Evolutionary conservation across 768 basidiomycete species (phyloP).

Genomic region (Collybia mongolica): DNA sequence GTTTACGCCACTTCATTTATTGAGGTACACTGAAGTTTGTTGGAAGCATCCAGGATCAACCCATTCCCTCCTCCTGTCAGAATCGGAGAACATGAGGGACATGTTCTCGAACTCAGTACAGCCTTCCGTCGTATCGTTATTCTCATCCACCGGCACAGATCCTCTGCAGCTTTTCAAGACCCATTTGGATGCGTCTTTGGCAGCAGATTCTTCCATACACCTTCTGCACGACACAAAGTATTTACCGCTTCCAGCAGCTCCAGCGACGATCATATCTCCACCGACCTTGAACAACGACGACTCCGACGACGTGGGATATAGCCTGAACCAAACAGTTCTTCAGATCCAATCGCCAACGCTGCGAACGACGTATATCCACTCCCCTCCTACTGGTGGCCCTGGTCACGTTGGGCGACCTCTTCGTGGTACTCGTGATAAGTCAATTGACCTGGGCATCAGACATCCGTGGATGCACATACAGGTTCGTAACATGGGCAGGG

Average conservation of each 20-base stretch:
- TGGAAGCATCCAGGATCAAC: too few species aligned
- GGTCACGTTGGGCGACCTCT: neutral
- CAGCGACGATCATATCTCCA: slow-evolving; percentile 44
- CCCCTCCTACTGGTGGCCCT: slow-evolving; percentile 38
- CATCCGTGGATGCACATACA: slow-evolving; percentile 79
- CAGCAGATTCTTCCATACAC: slow-evolving; percentile 63
- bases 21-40: too few species aligned
- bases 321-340: slow-evolving; percentile 65
- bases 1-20: too few species aligned
- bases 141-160: slow-evolving; percentile 69
- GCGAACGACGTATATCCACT: slow-evolving; percentile 64
- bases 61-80: neutral
- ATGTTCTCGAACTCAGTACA: slow-evolving; percentile 65
- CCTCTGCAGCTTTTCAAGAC: slow-evolving; percentile 57
- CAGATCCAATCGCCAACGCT: slow-evolving; percentile 80
- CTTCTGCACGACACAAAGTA: slow-evolving; percentile 60
- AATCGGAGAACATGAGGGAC: neutral
- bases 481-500: slow-evolving; percentile 62
- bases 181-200: slow-evolving; percentile 46
- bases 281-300: slow-evolving; percentile 28
- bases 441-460: slow-evolving; percentile 51
- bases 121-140: slow-evolving; percentile 64
- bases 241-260: slow-evolving; percentile 45
- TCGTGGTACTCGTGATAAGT: slow-evolving; percentile 9
- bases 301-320: slow-evolving; percentile 26